phyloP scores from a whole-genome alignment of 192 early-diverging fungal genomes.

The Entomortierella parvispora region DNA sequence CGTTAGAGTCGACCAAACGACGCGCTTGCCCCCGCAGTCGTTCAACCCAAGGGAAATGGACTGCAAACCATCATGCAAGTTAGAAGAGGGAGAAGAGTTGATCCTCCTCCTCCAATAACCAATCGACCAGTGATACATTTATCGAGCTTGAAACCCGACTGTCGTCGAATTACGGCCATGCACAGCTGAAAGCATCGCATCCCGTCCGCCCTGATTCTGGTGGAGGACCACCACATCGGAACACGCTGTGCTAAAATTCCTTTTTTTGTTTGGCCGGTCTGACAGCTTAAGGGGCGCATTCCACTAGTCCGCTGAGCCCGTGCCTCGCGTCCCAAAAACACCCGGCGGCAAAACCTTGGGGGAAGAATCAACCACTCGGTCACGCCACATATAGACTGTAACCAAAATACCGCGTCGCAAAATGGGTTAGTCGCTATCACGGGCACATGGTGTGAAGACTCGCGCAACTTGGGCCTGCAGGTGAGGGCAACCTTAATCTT shows the following conservation, averaged over 20 bases:
- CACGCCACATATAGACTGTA: not conserved
- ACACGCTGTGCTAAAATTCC: not conserved
- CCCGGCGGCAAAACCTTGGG: slow-evolving; percentile 3
- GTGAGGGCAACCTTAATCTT: no score
- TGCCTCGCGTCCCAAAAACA: no score
- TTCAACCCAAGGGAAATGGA: no score
- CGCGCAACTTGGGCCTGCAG: no score
- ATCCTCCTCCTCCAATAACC: no score
- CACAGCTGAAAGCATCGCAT: slow-evolving; percentile 1
- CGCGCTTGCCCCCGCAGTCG: no score
- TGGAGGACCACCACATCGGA: slow-evolving; percentile 7
- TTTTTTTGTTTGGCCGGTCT: not conserved
- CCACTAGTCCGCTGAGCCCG: not conserved
- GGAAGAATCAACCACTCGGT: not conserved
- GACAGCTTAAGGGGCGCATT: no score
- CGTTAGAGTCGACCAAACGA: no score
- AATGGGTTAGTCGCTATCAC: no score
- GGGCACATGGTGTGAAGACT: no score
- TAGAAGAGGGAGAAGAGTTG: no score
- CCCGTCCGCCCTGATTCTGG: not conserved
- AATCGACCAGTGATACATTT: not conserved
- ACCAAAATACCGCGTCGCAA: not conserved
- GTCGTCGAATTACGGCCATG: slow-evolving; percentile 4
- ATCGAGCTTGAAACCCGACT: not conserved
- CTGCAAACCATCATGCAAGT: no score